phyloP scores from a whole-genome alignment of 345 rosid species.

The Crucihimalaya himalaica region DNA sequence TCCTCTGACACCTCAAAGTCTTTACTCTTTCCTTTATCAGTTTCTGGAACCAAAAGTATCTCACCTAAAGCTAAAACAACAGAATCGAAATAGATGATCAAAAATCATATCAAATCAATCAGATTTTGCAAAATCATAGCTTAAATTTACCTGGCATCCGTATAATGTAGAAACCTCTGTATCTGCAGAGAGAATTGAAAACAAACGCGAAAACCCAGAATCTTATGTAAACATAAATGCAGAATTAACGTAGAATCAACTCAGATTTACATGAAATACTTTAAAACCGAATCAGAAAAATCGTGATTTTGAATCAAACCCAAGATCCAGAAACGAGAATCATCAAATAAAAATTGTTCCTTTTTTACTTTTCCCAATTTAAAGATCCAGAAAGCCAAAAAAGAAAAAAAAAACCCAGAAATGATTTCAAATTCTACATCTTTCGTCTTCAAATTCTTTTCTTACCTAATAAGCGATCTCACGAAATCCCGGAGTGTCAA shows the following conservation, averaged over 20 bases:
- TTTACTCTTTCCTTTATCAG: conserved; percentile 45
- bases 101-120: neutral
- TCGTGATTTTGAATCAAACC: neutral
- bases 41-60: conserved; percentile 44
- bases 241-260: conserved; percentile 11
- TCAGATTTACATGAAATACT: conserved; percentile 16
- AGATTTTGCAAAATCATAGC: conserved; percentile 3
- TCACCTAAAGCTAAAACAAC: conserved; percentile 42
- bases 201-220: neutral
- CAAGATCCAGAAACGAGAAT: conserved; percentile 34
- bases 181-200: conserved; percentile 17
- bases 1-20: conserved; percentile 67
- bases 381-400: neutral
- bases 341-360: neutral
- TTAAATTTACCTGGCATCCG: conserved; percentile 56
- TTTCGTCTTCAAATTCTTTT: neutral
- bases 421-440: neutral
- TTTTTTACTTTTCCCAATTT: neutral
- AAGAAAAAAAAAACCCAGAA: neutral
- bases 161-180: conserved; percentile 9
- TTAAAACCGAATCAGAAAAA: conserved; percentile 8
- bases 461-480: conserved; percentile 34
- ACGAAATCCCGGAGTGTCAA: conserved; percentile 20
- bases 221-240: no score
- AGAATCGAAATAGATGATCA: neutral